These are phyloP conservation scores for Hypomyces rosellus DNA, from an alignment of 2,329 filamentous ascomycete genomes.

Conservation along the genomic window DNA sequence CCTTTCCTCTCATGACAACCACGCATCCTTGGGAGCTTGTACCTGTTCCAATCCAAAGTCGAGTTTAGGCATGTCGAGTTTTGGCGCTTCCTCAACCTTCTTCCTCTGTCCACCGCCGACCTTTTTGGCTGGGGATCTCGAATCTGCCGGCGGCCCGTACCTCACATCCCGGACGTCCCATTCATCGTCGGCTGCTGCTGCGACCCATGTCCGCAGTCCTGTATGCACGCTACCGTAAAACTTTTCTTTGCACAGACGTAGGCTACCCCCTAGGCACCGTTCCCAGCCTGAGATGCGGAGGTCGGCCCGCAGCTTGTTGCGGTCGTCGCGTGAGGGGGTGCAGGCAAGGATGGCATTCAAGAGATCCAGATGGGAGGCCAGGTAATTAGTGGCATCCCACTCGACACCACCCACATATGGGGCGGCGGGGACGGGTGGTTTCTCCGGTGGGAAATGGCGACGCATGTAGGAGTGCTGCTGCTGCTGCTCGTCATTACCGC, in stretches of 20 bases:
- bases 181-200: constrained; percentile 76
- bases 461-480: constrained; percentile 56
- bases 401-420: constrained; percentile 96
- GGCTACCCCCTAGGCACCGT: constrained; percentile 74
- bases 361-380: constrained; percentile 86
- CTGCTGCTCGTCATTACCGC: constrained; percentile 24
- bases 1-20: constrained; percentile 19
- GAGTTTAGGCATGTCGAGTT: constrained; percentile 54
- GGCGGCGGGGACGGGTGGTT: constrained; percentile 85
- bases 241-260: constrained; percentile 94
- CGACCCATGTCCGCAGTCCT: constrained; percentile 82
- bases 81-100: constrained; percentile 50
- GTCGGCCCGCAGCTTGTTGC: constrained; percentile 72
- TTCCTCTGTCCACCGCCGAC: constrained; percentile 33
- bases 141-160: constrained; percentile 52
- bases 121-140: constrained; percentile 27
- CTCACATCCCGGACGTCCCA: constrained; percentile 81
- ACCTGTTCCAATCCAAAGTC: constrained; percentile 40
- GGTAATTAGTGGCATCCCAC: constrained; percentile 97
- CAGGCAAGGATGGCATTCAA: constrained; percentile 86
- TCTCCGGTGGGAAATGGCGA: constrained; percentile 74
- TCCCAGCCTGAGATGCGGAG: constrained; percentile 84
- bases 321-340: constrained; percentile 60
- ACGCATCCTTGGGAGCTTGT: constrained; percentile 24
- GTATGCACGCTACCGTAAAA: constrained; percentile 93